Base-by-base conservation (phyloP, 2,329 filamentous ascomycete species). In the Ambrosiella cleistominuta region DNA sequence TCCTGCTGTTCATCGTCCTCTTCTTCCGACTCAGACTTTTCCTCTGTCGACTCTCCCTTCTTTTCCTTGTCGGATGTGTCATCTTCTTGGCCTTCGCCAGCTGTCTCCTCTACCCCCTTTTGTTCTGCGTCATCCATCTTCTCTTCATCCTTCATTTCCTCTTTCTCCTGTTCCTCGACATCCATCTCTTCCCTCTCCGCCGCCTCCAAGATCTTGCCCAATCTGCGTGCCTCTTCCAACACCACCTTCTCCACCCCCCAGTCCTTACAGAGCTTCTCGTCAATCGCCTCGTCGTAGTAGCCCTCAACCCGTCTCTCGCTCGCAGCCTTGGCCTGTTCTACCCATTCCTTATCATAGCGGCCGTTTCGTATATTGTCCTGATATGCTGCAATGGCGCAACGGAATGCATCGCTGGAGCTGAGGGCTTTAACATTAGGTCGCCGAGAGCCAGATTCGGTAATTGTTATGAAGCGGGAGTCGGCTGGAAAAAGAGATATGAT, bases 331-430 rank as follows among this genome's bases (percentile, higher is more conserved):
- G 78, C 78, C 58, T 74, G 69, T 13, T 64, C 67, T 7, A 81
- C 70, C 78, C 78, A 81, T 12, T 71, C 70, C 1, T 71, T 70
- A 62, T 80, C 76, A 59, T 79, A 75, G 39, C 70, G 71, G 2
- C 78, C 78, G 40, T 68, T 66, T 4, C 65, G 62, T 15, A 81
- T 66, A 61, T 75, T 69, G 39, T 74, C 71, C 37, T 70, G 70
- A 64, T 75, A 76, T 2, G 68, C 68, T 0, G 71, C 69, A 56
- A 72, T 71, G 63, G 75, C 73, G 52, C 73, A 66, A 9, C 74
- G 73, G 63, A 76, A 76, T 62, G 70, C 70, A 62, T 74, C 69
- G 63, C 73, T 73, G 62, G 73, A 75, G 60, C 70, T 69, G 9
- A 77, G 68, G 12, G 70, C 69, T 2, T 64, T 64, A 50, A 75